Percentiles rank a stretch among this genome's conserved stretches.
phyloP scores from a whole-genome alignment of 108 stramenopile species.

The Cylindrotheca closterium region DNA sequence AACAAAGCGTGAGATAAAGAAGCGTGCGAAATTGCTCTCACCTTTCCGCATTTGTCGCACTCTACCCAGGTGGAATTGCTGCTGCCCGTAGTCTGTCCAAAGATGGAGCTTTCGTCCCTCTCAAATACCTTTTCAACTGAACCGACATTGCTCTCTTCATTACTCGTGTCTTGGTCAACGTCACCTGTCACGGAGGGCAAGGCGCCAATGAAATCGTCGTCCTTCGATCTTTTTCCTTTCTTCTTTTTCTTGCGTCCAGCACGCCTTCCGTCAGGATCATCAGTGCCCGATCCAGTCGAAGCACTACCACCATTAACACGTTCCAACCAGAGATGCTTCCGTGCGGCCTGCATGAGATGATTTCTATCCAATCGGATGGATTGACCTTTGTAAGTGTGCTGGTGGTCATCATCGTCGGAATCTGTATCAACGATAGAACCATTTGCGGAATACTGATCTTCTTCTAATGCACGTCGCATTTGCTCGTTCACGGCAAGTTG shows the following conservation, averaged over 20 bases:
- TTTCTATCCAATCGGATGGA: conserved; percentile 52
- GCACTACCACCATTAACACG: conserved; percentile 5
- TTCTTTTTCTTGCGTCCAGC: conserved; percentile 88
- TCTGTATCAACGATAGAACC: conserved; percentile 72
- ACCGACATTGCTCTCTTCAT: neutral
- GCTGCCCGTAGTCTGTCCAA: conserved; percentile 78
- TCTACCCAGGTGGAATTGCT: conserved; percentile 88
- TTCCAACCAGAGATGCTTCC: conserved; percentile 43
- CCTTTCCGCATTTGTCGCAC: conserved; percentile 91
- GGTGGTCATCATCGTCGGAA: conserved; percentile 54
- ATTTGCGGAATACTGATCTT: conserved; percentile 80
- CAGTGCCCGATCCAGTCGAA: conserved; percentile 17
- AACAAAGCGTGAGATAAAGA: neutral
- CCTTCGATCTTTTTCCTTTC: conserved; percentile 28
- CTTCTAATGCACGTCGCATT: conserved; percentile 83
- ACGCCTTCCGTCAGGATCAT: conserved; percentile 34
- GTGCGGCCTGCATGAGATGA: conserved; percentile 36
- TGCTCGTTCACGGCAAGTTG: conserved; percentile 80
- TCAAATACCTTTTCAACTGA: conserved; percentile 34
- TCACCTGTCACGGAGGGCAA: neutral
- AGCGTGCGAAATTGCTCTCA: conserved; percentile 17
- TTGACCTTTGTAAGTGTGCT: conserved; percentile 43
- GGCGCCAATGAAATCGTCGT: conserved; percentile 21
- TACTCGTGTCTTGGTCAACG: neutral
- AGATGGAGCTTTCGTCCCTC: conserved; percentile 77